Percentiles rank a stretch among this genome's conserved stretches.
These are phyloP conservation scores for Patellifolia procumbens DNA, from an alignment of 179 eudicot genomes.

Conservation along the genomic window DNA sequence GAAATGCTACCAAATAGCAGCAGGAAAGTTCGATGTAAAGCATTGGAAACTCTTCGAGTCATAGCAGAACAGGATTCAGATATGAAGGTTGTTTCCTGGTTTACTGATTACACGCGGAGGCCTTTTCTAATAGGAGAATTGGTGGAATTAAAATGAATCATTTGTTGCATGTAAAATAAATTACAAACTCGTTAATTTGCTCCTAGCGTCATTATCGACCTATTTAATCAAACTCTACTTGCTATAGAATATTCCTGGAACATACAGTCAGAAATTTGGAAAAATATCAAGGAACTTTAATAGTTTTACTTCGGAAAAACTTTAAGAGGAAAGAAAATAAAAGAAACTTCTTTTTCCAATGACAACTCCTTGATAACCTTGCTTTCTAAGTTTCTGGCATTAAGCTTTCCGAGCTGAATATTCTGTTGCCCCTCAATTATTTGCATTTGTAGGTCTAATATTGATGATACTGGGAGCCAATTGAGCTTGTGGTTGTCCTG, in stretches of 20 bases:
- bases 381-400: background rate
- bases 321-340: background rate
- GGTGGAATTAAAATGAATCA: background rate
- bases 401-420: background rate
- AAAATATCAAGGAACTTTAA: background rate
- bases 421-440: background rate
- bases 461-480: background rate
- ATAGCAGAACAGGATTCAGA: slow-evolving; percentile 74
- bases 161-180: background rate
- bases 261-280: background rate
- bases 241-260: background rate
- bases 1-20: slow-evolving; percentile 70
- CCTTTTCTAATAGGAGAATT: background rate
- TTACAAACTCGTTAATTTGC: background rate
- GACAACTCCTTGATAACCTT: background rate
- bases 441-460: background rate
- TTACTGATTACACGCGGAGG: slow-evolving; percentile 11
- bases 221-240: background rate
- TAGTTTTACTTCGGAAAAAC: background rate
- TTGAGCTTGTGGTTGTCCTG: background rate
- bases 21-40: slow-evolving; percentile 63
- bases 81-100: slow-evolving; percentile 61
- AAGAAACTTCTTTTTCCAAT: background rate
- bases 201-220: background rate
- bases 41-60: slow-evolving; percentile 77